Evolutionary conservation across 2,329 filamentous ascomycete species (phyloP), one percentile per base, ranked within the genome.

Genomic region (Nemania sp.): DNA sequence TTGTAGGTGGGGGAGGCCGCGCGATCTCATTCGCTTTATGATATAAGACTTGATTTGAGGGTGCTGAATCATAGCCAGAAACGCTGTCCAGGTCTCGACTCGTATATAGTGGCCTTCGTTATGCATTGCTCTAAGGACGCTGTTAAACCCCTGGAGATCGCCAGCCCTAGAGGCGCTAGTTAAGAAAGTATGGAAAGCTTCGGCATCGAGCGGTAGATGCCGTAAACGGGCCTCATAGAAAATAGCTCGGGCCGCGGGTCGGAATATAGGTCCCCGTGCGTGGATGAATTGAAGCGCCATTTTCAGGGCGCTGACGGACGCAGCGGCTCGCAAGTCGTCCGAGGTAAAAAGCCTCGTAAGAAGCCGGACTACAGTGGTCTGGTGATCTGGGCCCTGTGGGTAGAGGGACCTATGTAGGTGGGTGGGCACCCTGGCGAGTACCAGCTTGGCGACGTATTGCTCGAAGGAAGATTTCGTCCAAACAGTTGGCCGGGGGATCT

Each of bases 41-140:
- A 89, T 83, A 63, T 87, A 83, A 13, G 80, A 76, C 58, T 83
- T 76, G 54, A 76, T 68, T 45, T 80, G 71, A 62, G 83, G 75
- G 75, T 81, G 66, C 73, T 78, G 70, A 62, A 85, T 74, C 79
- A 84, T 83, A 65, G 81, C 78, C 29, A 78, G 51, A 32, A 79
- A 74, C 3, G 73, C 72, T 11, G 67, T 51, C 77, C 77, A 79
- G 18, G 72, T 68, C 59, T 64, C 71, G 24, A 64, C 70, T 41
- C 75, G 70, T 1, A 73, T 62, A 13, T 68, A 68, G 24, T 67
- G 70, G 20, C 74, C 70, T 55, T 72, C 76, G 11, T 73, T 70
- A 51, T 73, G 59, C 75, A 78, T 77, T n/a, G 69, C 55, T 62
- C 66, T 72, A 22, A 79, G 51, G 62, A 76, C 63, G 22, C 64